Evolutionary conservation across 768 basidiomycete species (phyloP), one percentile per base, ranked within the genome.

Genomic region (Calvatia gigantea): DNA sequence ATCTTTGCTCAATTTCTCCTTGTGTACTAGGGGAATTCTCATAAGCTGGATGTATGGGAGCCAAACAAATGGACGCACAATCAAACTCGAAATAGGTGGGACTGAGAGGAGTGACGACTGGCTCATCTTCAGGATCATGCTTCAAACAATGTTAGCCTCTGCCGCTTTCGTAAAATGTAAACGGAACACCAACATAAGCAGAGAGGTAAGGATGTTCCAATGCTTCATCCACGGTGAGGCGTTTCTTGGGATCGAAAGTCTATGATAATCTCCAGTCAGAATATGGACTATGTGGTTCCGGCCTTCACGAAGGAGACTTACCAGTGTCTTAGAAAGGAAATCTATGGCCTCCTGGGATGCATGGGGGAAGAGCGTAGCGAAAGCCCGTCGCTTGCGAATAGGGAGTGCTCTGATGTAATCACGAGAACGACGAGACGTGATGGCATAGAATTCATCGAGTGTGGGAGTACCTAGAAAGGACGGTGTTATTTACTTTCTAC

Each of bases 11-110:
- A 94, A 80, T 51, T 85, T 80, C 32, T 90, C 89, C 71, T 91
- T 87, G 66, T 83, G 79, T 57, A 83, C 81, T 85, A 61, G 19
- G 38, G 37, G 27, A 49, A 51, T 52, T 3, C 51, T n/a, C 50
- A 46, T 32, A 35, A 37, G 25, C 23, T 14, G 32, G 19, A 32
- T n/a, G 42, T 11, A 42, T 25, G 9, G 15, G 15, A 8, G n/a
- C 17, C 21, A 29, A 25, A 42, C 33, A 39, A 44, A 45, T 31
- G 37, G 35, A 70, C 86, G 69, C 65, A 88, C 84, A 75, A 68
- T 97, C 94, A 64, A 95, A 96, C 62, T 93, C 88, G 69, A 97
- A 97, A 71, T 94, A 97, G 42, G 82, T 80, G 0, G 91, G 84
- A 64, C 86, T 86, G 42, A 97, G 80, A 8, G 90, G 86, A 38